These are phyloP conservation scores for Cicer judaicum DNA, from an alignment of 306 rosid genomes.

Conservation along the genomic window DNA sequence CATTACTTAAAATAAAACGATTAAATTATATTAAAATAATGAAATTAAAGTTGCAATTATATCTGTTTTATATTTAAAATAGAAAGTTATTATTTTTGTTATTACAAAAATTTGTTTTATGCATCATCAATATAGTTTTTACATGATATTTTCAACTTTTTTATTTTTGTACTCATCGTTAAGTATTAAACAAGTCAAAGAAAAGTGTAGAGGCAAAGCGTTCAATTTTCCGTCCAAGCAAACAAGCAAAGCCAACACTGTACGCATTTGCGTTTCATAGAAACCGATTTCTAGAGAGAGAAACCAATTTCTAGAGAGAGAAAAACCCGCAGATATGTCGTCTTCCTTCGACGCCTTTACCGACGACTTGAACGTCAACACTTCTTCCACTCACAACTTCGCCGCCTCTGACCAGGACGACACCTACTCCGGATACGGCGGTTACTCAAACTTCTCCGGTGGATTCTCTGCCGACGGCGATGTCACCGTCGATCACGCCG, in stretches of 20 bases:
- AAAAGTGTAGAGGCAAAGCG: not conserved
- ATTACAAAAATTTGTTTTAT: too few relatives aligned
- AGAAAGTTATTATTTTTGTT: too few relatives aligned
- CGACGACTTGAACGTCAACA: constrained; percentile 63
- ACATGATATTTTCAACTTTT: not conserved
- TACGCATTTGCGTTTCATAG: not conserved
- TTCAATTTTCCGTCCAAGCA: constrained; percentile 39
- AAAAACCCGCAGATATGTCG: constrained; percentile 56
- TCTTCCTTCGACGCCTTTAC: constrained; percentile 82
- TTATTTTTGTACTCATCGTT: constrained; percentile 39
- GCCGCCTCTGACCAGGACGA: constrained; percentile 56
- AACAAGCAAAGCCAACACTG: constrained; percentile 41
- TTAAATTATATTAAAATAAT: too few relatives aligned
- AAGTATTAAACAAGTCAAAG: constrained; percentile 49
- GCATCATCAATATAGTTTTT: too few relatives aligned
- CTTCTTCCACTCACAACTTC: constrained; percentile 56
- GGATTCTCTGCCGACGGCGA: constrained; percentile 57
- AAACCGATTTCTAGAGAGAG: constrained; percentile 13
- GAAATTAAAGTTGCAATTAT: too few relatives aligned
- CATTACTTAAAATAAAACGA: too few relatives aligned
- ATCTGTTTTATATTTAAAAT: too few relatives aligned
- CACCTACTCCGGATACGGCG: constrained; percentile 66
- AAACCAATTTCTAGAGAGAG: constrained; percentile 48
- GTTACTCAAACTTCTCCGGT: constrained; percentile 65
- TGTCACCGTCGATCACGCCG: constrained; percentile 62